Percentiles rank a stretch among this genome's conserved stretches.
Evolutionary conservation across 2,329 filamentous ascomycete genomes (phyloP).

Genomic region (Ceratocystiopsis minuta): DNA sequence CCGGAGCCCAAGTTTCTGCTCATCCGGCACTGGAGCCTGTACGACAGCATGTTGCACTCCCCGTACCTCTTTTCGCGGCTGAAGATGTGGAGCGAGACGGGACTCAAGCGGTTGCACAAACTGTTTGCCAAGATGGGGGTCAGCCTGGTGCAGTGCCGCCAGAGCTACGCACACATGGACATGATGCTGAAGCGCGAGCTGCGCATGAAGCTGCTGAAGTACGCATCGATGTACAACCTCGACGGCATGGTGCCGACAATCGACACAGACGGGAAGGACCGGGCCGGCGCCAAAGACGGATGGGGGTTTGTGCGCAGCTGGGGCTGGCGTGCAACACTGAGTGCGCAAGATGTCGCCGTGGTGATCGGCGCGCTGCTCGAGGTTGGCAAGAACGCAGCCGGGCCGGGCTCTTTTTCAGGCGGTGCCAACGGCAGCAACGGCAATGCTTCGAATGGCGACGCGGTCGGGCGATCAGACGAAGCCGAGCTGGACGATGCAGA

Average conservation of each 20-base stretch:
- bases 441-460: conserved; percentile 22
- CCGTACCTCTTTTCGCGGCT: conserved; percentile 83
- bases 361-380: conserved; percentile 84
- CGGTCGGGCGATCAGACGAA: conserved; percentile 24
- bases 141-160: conserved; percentile 79
- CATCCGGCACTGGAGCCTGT: conserved; percentile 89
- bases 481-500: conserved; percentile 22
- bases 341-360: conserved; percentile 84
- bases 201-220: conserved; percentile 71
- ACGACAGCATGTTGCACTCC: conserved; percentile 96
- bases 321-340: conserved; percentile 92
- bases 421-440: conserved; percentile 15
- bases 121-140: conserved; percentile 96
- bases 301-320: conserved; percentile 96
- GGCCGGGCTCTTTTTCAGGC: conserved; percentile 15
- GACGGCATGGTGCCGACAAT: conserved; percentile 79
- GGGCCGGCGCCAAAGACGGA: conserved; percentile 62
- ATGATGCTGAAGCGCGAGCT: conserved; percentile 78
- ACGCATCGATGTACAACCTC: conserved; percentile 81
- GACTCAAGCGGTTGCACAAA: conserved; percentile 78
- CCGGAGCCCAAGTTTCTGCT: conserved; percentile 88
- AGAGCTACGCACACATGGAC: conserved; percentile 96
- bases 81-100: conserved; percentile 85
- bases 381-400: conserved; percentile 46
- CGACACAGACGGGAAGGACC: conserved; percentile 50